Base-by-base conservation (phyloP, 2,329 filamentous ascomycete species). In the Fusarium piperis region DNA sequence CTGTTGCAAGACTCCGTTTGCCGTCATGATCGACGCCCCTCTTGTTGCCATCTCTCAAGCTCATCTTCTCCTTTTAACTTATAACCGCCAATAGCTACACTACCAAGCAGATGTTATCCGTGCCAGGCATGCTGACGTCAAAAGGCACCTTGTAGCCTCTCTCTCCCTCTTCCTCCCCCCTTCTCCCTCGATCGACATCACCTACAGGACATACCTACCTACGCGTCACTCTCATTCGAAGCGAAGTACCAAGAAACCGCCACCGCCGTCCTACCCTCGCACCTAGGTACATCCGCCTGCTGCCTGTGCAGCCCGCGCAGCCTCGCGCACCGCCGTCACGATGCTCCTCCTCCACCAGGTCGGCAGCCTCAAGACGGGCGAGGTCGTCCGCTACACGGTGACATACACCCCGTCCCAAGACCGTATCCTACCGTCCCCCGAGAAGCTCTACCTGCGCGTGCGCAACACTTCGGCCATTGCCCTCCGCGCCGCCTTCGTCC, bases 261-360 rank as follows among this genome's bases (percentile, higher is more conserved):
- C 16, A 52, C 39, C 20, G 20, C 58, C 53, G 53, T 53, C 52
- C 55, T n/a, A 59, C 30, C 33, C 62, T 38, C 55, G 16, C 55
- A 57, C 28, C 46, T 48, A 23, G 53, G 58, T 62, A 60, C 57
- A 62, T 59, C 57, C 53, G 53, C 64, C 44, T 65, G 62, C 55
- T 30, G 55, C 64, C 41, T 59, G 48, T 60, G 63, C 56, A 46
- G 63, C 59, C 58, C 51, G 66, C 64, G 63, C 52, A 18, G 26
- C 33, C n/a, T n/a, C n/a, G n/a, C n/a, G 52, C 20, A 18, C 5
- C 52, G 20, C 6, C 52, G 52, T 66, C 48, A 68, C 78, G 33
- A 98, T 98, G 96, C 87, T 98, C 72, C 90, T 98, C 79, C 85
- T 97, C 68, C 93, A 98, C 83, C 96, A 98, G 83, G 88, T 92